phyloP scores from a whole-genome alignment of 352 stramenopile species.

The Phytophthora sansomeana region DNA sequence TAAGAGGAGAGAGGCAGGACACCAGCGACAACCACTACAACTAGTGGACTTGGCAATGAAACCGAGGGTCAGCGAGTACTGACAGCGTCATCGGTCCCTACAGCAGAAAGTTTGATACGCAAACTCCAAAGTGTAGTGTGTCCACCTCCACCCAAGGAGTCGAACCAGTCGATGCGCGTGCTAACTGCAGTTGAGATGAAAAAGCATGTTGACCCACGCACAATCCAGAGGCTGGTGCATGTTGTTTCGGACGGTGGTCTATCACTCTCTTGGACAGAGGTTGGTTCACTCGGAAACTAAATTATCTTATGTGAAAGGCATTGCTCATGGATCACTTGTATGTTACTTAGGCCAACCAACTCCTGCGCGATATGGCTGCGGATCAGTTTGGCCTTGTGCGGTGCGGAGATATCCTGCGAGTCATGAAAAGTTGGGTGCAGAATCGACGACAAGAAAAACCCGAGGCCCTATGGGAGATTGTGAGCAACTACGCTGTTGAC shows the following conservation, averaged over 20 bases:
- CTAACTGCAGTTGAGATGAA: conserved; percentile 35
- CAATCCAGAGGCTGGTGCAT: conserved; percentile 48
- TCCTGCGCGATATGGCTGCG: conserved; percentile 41
- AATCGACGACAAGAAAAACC: conserved; percentile 32
- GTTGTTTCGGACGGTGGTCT: conserved; percentile 54
- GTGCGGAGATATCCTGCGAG: conserved; percentile 57
- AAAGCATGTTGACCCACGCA: conserved; percentile 49
- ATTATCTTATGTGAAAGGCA: neutral
- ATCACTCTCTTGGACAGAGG: conserved; percentile 38
- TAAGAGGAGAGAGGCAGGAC: conserved; percentile 19
- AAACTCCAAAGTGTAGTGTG: conserved; percentile 47
- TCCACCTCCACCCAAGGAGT: conserved; percentile 17
- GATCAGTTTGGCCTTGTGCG: conserved; percentile 58
- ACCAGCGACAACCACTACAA: neutral
- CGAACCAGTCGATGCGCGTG: conserved; percentile 22
- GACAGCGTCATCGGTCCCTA: conserved; percentile 6
- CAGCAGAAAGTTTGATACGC: conserved; percentile 32
- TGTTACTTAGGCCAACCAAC: conserved; percentile 37
- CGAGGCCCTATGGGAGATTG: conserved; percentile 47
- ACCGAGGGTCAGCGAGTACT: neutral
- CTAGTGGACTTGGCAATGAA: neutral
- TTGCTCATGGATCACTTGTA: conserved; percentile 1
- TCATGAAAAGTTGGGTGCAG: conserved; percentile 54
- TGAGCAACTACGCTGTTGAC: conserved; percentile 26
- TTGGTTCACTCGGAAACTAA: conserved; percentile 12